Percentiles rank a stretch among this genome's conserved stretches.
Conservation (phyloP, 2,329 filamentous ascomycete genomes). For the Macrophomina phaseolina region DNA sequence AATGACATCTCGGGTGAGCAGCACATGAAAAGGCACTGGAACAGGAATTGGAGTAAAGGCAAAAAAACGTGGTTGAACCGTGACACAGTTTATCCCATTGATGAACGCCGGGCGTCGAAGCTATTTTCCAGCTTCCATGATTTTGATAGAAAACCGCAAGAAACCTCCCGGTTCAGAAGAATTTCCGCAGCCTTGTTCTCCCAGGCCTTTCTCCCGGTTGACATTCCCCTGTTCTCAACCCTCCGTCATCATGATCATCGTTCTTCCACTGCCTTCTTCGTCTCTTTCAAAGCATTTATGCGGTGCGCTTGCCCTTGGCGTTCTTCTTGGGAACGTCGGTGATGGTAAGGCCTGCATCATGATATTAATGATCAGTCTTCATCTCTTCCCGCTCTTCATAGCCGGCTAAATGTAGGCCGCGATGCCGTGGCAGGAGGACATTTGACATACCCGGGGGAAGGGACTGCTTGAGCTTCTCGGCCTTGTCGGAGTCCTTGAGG, state of each 20-base stretch:
- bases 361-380: not conserved
- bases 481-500: conserved; percentile 98
- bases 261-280: not conserved
- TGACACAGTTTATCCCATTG: conserved; percentile 26
- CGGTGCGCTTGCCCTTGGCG: conserved; percentile 56
- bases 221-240: not conserved
- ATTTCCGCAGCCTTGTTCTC: conserved; percentile 4
- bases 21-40: not conserved
- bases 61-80: conserved; percentile 6
- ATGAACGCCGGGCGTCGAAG: conserved; percentile 22
- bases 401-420: not conserved
- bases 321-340: conserved; percentile 69
- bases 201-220: conserved; percentile 11
- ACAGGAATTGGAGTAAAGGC: not conserved
- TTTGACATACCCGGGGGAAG: conserved; percentile 87
- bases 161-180: conserved; percentile 44
- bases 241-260: conserved; percentile 17
- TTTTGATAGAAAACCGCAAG: conserved; percentile 30
- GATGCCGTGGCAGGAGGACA: not conserved
- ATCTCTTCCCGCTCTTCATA: not conserved
- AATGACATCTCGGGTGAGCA: not conserved
- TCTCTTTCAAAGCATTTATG: conserved; percentile 17
- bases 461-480: conserved; percentile 99
- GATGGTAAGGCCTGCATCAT: conserved; percentile 60
- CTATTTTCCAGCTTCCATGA: conserved; percentile 19